Evolutionary conservation across 768 basidiomycete genomes (phyloP).

Genomic region (Ramaria rubella): DNA sequence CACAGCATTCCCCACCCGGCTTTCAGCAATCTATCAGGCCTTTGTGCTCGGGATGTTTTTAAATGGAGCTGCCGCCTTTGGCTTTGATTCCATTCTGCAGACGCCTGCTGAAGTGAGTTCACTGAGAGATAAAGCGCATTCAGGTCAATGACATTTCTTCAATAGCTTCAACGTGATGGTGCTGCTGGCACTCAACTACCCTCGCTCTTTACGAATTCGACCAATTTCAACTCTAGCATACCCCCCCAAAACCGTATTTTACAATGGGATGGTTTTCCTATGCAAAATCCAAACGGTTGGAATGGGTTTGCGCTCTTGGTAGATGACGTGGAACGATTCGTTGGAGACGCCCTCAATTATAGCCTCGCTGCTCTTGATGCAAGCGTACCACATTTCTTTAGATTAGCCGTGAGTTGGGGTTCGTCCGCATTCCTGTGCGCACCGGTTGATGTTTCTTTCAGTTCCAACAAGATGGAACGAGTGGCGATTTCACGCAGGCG

Average conservation of each 20-base stretch:
- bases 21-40: constrained; percentile 75
- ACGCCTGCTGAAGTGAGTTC: constrained; percentile 58
- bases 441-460: constrained; percentile 8
- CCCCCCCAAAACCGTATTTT: constrained; percentile 50
- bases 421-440: constrained; percentile 4
- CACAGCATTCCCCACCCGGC: constrained; percentile 74
- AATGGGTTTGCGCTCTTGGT: constrained; percentile 73
- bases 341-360: constrained; percentile 64
- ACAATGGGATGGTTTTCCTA: constrained; percentile 46
- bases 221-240: constrained; percentile 51
- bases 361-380: constrained; percentile 56
- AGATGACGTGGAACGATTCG: constrained; percentile 80
- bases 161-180: constrained; percentile 67
- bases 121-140: neutral
- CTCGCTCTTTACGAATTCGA: constrained; percentile 67
- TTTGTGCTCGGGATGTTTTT: constrained; percentile 78
- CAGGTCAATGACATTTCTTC: neutral
- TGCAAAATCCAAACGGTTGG: constrained; percentile 41
- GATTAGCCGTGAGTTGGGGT: constrained; percentile 57
- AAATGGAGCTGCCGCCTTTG: constrained; percentile 74
- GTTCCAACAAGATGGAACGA: constrained; percentile 21
- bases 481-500: constrained; percentile 75
- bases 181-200: constrained; percentile 64
- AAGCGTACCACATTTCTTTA: constrained; percentile 67
- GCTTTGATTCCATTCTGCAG: constrained; percentile 73